Evolutionary conservation across 2,329 filamentous ascomycete species (phyloP).

Genomic region (Ophiocordyceps unilateralis): DNA sequence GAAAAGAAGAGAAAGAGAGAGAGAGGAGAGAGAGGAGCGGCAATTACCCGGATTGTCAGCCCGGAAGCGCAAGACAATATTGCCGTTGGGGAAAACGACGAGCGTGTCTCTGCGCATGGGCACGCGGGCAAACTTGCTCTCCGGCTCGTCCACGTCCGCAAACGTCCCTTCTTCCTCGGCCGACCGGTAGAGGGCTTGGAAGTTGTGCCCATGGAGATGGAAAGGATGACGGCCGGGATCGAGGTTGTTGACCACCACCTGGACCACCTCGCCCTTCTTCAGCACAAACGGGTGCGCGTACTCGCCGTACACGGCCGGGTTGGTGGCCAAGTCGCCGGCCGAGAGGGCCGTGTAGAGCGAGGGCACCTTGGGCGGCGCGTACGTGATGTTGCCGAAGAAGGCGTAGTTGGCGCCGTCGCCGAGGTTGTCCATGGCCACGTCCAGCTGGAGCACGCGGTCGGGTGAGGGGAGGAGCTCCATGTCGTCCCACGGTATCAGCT

Average conservation of each 20-base stretch:
- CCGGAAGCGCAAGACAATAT: conserved; percentile 50
- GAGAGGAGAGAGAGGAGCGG: too few species aligned
- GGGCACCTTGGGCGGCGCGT: conserved; percentile 57
- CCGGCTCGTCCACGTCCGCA: conserved; percentile 24
- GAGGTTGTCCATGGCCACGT: conserved; percentile 45
- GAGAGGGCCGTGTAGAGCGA: conserved; percentile 62
- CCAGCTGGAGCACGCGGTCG: conserved; percentile 44
- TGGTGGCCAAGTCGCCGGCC: conserved; percentile 36
- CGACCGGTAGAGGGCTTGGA: conserved; percentile 49
- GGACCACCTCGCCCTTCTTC: conserved; percentile 47
- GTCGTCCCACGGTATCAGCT: conserved; percentile 51
- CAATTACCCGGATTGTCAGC: conserved; percentile 49
- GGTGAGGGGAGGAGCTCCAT: conserved; percentile 41
- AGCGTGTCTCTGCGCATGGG: conserved; percentile 56
- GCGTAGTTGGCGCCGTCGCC: conserved; percentile 43
- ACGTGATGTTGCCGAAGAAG: conserved; percentile 65
- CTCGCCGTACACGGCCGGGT: conserved; percentile 46
- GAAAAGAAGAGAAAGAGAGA: not conserved
- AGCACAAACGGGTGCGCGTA: conserved; percentile 53
- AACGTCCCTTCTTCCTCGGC: conserved; percentile 39
- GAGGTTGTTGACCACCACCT: conserved; percentile 62
- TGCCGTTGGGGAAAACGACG: conserved; percentile 45
- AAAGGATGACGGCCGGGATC: conserved; percentile 59
- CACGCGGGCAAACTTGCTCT: conserved; percentile 27
- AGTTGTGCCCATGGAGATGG: conserved; percentile 62